These are phyloP conservation scores for Dipteronia dyeriana DNA, from an alignment of 345 rosid species.

Conservation along the genomic window DNA sequence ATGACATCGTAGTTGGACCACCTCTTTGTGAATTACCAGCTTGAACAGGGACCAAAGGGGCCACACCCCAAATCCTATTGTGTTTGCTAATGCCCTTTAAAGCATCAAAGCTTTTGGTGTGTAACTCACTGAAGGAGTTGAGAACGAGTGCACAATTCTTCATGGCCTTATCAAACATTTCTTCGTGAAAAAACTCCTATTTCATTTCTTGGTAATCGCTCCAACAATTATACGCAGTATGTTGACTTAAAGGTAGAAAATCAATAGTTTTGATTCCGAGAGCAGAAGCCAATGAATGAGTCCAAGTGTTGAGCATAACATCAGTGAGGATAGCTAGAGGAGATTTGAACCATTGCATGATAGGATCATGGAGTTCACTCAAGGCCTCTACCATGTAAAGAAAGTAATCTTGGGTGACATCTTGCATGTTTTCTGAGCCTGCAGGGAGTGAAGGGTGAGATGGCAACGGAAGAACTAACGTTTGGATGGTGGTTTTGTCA, in stretches of 20 bases:
- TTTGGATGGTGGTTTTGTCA: not conserved
- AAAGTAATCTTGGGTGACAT: constrained; percentile 19
- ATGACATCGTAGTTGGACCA: not conserved
- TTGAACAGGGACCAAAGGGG: too few species aligned
- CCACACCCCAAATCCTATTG: too few species aligned
- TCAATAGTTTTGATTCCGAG: constrained; percentile 3
- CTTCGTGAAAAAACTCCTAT: not conserved
- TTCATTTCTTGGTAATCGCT: not conserved
- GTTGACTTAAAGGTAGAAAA: not conserved
- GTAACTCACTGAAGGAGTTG: too few species aligned
- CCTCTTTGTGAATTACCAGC: not conserved
- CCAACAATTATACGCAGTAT: not conserved
- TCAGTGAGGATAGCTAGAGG: constrained; percentile 15
- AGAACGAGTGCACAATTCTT: not conserved
- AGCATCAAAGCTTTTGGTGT: too few species aligned
- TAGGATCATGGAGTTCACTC: constrained; percentile 17
- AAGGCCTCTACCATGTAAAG: constrained; percentile 5
- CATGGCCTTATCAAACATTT: not conserved
- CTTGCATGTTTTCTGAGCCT: constrained; percentile 28
- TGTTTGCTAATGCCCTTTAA: too few species aligned
- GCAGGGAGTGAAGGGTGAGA: constrained; percentile 25
- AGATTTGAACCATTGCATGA: constrained; percentile 25
- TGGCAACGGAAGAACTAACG: constrained; percentile 24
- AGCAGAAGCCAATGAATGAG: constrained; percentile 9
- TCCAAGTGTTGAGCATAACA: constrained; percentile 4